phyloP scores from a whole-genome alignment of 768 basidiomycete species.

The Panellus pusillus region DNA sequence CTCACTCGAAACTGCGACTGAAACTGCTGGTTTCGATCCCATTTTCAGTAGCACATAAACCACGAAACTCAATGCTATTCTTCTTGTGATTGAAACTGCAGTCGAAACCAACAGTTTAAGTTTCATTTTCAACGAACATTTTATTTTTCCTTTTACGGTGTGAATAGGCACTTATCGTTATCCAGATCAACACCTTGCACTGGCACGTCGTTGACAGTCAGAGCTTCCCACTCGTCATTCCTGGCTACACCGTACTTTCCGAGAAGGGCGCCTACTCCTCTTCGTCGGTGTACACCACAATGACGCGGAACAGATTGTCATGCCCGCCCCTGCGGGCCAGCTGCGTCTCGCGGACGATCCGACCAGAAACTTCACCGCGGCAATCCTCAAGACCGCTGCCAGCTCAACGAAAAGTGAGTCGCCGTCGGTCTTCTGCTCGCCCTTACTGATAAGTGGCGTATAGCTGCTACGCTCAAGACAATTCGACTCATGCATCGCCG shows the following conservation, averaged over 20 bases:
- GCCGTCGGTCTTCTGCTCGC: not conserved
- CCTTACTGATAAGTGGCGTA: not conserved
- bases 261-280: conserved; percentile 67
- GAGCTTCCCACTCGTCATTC: conserved; percentile 68
- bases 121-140: too few species aligned
- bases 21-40: too few species aligned
- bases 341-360: conserved; percentile 51
- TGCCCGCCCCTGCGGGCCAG: conserved; percentile 71
- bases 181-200: conserved; percentile 71
- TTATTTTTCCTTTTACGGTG: too few species aligned
- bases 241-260: conserved; percentile 60
- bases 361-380: conserved; percentile 43
- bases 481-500: conserved; percentile 41
- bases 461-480: conserved; percentile 48
- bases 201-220: conserved; percentile 88
- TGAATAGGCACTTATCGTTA: not conserved
- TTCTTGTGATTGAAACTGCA: too few species aligned
- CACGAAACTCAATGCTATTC: too few species aligned
- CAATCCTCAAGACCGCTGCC: conserved; percentile 44
- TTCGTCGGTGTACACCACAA: conserved; percentile 47
- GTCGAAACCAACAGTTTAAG: too few species aligned
- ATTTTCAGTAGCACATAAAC: too few species aligned
- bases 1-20: too few species aligned
- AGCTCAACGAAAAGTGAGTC: conserved; percentile 46
- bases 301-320: conserved; percentile 60